Evolutionary conservation across 1,284 basidiomycete species (phyloP).

Genomic region (Austroboletus novae-zelandiae): DNA sequence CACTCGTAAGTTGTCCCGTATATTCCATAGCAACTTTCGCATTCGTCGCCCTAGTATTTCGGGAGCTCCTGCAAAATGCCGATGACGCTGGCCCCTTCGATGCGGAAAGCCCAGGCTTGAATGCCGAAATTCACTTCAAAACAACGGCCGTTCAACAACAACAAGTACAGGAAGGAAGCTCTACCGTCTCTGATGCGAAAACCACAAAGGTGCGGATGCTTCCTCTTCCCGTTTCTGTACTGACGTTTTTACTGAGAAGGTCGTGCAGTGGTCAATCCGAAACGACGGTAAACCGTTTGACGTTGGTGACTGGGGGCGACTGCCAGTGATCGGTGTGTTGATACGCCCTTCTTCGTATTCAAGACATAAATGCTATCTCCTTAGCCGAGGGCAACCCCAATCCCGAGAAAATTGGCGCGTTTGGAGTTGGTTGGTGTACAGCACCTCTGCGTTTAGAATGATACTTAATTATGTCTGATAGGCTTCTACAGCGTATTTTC

Average conservation of each 20-base stretch:
- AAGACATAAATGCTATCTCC: too few relatives aligned
- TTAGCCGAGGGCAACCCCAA: constrained; percentile 81
- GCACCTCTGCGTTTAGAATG: neutral
- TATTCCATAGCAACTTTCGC: too few relatives aligned
- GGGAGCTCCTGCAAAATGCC: constrained; percentile 92
- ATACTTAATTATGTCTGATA: constrained; percentile 19
- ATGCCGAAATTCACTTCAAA: constrained; percentile 77
- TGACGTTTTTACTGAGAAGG: constrained; percentile 36
- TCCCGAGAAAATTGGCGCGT: constrained; percentile 85
- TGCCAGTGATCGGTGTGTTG: constrained; percentile 83
- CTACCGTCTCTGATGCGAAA: constrained; percentile 49
- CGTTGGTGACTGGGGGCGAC: constrained; percentile 83
- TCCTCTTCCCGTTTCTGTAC: constrained; percentile 4
- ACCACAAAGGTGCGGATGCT: constrained; percentile 32
- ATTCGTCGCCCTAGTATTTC: constrained; percentile 56
- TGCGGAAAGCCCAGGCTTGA: constrained; percentile 47
- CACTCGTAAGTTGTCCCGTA: constrained; percentile 47
- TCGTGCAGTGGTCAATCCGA: constrained; percentile 76
- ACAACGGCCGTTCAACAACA: constrained; percentile 51
- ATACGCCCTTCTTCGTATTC: neutral
- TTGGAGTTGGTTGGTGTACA: constrained; percentile 67
- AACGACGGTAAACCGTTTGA: constrained; percentile 86
- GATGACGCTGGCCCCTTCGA: constrained; percentile 80
- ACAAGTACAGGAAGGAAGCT: too few relatives aligned
- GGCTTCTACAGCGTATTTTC: constrained; percentile 83